These are phyloP conservation scores for Cystobasidium onofrii DNA, from an alignment of 768 basidiomycete genomes.

Conservation along the genomic window DNA sequence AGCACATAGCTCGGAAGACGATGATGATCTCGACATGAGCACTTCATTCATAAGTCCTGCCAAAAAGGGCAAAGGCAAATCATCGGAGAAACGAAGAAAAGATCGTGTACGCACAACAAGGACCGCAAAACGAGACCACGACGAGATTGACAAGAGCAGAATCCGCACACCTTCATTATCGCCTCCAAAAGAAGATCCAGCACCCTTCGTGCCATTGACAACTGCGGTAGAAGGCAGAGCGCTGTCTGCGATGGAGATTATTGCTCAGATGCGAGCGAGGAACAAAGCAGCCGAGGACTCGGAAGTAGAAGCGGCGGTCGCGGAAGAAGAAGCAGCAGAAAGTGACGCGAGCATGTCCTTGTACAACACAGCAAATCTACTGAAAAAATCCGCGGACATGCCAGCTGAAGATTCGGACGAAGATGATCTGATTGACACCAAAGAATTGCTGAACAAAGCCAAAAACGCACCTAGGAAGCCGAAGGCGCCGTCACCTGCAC, in stretches of 20 bases:
- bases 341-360: neutral
- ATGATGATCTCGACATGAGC: neutral
- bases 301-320: neutral
- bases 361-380: neutral
- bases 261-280: constrained; percentile 1
- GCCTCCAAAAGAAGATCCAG: neutral
- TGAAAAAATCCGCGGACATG: neutral
- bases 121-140: neutral
- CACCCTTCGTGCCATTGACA: neutral
- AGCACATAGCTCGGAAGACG: neutral
- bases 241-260: constrained; percentile 1
- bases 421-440: neutral
- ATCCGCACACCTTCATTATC: neutral
- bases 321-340: neutral
- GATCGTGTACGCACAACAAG: neutral
- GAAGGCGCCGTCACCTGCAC: neutral
- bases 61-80: neutral
- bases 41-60: neutral
- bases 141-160: neutral
- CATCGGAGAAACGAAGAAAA: neutral
- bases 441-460: neutral
- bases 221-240: neutral
- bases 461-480: neutral
- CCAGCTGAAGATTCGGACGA: neutral
- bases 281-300: neutral